phyloP scores from a whole-genome alignment of 2,329 filamentous ascomycete genomes.

The Raffaelea arxii region DNA sequence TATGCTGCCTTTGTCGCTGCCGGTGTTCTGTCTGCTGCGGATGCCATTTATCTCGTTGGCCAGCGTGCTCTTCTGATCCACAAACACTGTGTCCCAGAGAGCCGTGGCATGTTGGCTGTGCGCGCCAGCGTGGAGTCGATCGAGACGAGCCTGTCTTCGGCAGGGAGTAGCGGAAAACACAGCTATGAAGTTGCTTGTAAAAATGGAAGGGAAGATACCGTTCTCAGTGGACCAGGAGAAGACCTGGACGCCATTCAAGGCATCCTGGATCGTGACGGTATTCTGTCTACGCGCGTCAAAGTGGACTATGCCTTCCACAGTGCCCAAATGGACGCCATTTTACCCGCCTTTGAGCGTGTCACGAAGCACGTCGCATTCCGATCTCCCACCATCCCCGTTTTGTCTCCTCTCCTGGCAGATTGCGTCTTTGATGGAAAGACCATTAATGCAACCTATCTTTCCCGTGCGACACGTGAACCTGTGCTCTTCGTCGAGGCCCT shows the following conservation, averaged over 20 bases:
- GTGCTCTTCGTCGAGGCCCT: slow-evolving; percentile 61
- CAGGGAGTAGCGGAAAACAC: no score
- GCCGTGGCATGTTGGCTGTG: slow-evolving; percentile 49
- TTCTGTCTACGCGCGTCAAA: slow-evolving; percentile 35
- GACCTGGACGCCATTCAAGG: slow-evolving; percentile 34
- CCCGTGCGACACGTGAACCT: slow-evolving; percentile 54
- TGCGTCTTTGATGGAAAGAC: slow-evolving; percentile 45
- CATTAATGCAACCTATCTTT: slow-evolving; percentile 53
- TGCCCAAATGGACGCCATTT: slow-evolving; percentile 42
- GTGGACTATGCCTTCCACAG: slow-evolving; percentile 48
- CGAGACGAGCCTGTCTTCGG: slow-evolving; percentile 34
- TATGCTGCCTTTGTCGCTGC: slow-evolving; percentile 64
- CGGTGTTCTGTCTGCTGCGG: slow-evolving; percentile 59
- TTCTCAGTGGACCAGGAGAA: slow-evolving; percentile 43
- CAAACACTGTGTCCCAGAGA: slow-evolving; percentile 53
- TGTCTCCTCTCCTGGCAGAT: slow-evolving; percentile 57
- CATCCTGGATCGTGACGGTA: slow-evolving; percentile 20
- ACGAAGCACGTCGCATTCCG: slow-evolving; percentile 27
- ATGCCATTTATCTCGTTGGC: slow-evolving; percentile 64
- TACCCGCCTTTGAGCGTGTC: slow-evolving; percentile 46
- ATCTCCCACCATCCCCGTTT: slow-evolving; percentile 44
- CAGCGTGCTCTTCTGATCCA: slow-evolving; percentile 55
- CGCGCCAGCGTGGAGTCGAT: slow-evolving; percentile 42
- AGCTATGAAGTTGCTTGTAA: slow-evolving; percentile 57
- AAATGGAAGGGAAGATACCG: slow-evolving; percentile 66